phyloP scores from a whole-genome alignment of 768 basidiomycete species.

The Mrakia hoshinonis region DNA sequence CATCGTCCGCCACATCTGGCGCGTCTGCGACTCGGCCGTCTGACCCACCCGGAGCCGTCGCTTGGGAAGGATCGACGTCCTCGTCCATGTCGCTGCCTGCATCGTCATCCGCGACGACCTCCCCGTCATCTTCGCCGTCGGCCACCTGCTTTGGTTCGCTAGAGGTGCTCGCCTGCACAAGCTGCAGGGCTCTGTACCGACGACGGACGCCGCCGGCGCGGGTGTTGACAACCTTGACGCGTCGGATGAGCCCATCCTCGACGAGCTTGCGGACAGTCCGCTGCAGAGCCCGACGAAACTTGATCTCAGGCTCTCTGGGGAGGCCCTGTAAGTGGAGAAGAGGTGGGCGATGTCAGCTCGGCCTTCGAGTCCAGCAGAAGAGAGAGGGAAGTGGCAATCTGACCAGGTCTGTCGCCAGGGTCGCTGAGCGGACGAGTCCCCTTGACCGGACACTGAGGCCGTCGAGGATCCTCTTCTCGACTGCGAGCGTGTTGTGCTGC shows the following conservation, averaged over 20 bases:
- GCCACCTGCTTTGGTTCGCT: not conserved
- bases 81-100: not conserved
- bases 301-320: not conserved
- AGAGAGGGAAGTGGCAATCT: not conserved
- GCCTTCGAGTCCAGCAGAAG: not conserved
- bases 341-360: not conserved
- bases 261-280: slow-evolving; percentile 8
- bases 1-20: not conserved
- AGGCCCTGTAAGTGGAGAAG: no score
- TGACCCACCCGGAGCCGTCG: not conserved
- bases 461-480: not conserved
- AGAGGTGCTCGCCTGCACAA: not conserved
- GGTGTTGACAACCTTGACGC: slow-evolving; percentile 13
- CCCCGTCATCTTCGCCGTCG: not conserved
- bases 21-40: not conserved
- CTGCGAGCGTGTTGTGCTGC: not conserved
- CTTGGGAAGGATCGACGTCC: not conserved
- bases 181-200: slow-evolving; percentile 5
- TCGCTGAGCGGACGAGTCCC: not conserved
- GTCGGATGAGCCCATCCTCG: not conserved
- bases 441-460: not conserved
- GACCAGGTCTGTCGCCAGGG: not conserved
- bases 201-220: not conserved
- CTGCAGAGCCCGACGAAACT: slow-evolving; percentile 10
- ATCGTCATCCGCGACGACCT: not conserved